Base-by-base conservation (phyloP, 169 alveolate genomes). In the Babesia bovis region DNA sequence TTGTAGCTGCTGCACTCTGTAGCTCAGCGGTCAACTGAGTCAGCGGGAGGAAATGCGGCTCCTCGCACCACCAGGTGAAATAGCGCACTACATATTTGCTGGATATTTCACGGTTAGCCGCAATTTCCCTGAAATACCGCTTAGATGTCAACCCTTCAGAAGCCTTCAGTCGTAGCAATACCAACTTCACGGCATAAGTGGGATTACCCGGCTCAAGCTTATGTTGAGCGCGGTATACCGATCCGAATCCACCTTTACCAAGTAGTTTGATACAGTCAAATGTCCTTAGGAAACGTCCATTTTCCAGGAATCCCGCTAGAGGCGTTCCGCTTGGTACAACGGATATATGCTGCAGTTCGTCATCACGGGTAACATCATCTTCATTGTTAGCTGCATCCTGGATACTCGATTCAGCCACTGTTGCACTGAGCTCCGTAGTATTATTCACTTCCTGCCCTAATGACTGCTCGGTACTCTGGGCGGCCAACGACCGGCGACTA, bases 41-140 rank as follows among this genome's bases (percentile, higher is more conserved):
- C 63, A 88, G 74, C 7, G 95, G 96, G 17, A 93, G 69, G 49
- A 90, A 92, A 70, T 90, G 95, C 15, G 96, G 96, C 72, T 93
- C 96, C 61, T 93, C 96, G 57, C 96, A 93, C 96, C 96, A 93
- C 96, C 96, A 93, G n/a, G 95, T 93, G 69, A 87, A 93, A 76
- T 91, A 93, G 19, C 96, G 78, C 30, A 91, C 96, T 44, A 93
- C 96, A 67, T 93, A 92, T 71, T 93, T 93, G 78, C 96, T 91
- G 68, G 84, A 85, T 6, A 92, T 90, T 32, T 91, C 94, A 42
- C 96, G 73, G 76, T 91, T 91, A 35, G 96, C 96, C 21, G 95
- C 93, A 13, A 93, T 91, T 78, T 93, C 96, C 41, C 96, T 77
- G 61, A 93, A 93, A 69, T 90, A 92, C 41, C 96, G 55, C 47